Conservation (phyloP, 2,329 filamentous ascomycete genomes). For the Golovinomyces cichoracearum region DNA sequence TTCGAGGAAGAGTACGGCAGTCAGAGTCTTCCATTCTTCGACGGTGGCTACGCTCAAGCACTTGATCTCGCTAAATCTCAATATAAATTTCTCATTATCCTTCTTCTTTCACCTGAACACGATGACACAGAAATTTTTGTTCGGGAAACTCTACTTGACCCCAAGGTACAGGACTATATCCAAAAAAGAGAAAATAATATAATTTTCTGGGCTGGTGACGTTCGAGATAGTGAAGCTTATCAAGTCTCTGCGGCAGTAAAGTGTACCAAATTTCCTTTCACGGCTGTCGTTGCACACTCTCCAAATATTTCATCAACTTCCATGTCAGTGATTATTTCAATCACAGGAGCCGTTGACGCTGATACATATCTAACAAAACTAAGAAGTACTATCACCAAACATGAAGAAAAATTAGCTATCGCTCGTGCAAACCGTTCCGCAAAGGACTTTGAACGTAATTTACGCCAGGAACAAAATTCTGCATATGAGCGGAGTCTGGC, state of each 20-base stretch:
- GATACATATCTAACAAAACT: slow-evolving; percentile 52
- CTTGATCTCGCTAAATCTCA: slow-evolving; percentile 76
- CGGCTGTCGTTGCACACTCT: slow-evolving; percentile 63
- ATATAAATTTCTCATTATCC: slow-evolving; percentile 68
- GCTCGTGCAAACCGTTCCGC: slow-evolving; percentile 53
- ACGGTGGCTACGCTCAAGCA: slow-evolving; percentile 75
- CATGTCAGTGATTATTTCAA: slow-evolving; percentile 70
- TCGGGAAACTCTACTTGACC: slow-evolving; percentile 52
- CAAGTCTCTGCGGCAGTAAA: slow-evolving; percentile 69
- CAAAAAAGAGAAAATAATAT: slow-evolving; percentile 53
- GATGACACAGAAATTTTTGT: slow-evolving; percentile 71
- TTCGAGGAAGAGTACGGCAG: slow-evolving; percentile 82
- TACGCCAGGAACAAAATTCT: slow-evolving; percentile 72
- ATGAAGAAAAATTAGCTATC: slow-evolving; percentile 47
- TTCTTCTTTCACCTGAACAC: slow-evolving; percentile 77
- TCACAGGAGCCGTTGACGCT: slow-evolving; percentile 45
- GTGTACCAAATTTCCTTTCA: slow-evolving; percentile 82
- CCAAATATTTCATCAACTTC: slow-evolving; percentile 59
- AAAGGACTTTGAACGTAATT: slow-evolving; percentile 51
- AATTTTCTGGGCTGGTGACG: slow-evolving; percentile 75
- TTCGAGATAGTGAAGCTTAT: slow-evolving; percentile 80
- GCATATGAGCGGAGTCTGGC: slow-evolving; percentile 85
- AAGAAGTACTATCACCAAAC: slow-evolving; percentile 43
- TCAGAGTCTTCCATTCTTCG: slow-evolving; percentile 48
- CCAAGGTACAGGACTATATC: slow-evolving; percentile 48